These are phyloP conservation scores for Cutaneotrichosporon daszewskae DNA, from an alignment of 1,284 basidiomycete genomes.

Conservation along the genomic window DNA sequence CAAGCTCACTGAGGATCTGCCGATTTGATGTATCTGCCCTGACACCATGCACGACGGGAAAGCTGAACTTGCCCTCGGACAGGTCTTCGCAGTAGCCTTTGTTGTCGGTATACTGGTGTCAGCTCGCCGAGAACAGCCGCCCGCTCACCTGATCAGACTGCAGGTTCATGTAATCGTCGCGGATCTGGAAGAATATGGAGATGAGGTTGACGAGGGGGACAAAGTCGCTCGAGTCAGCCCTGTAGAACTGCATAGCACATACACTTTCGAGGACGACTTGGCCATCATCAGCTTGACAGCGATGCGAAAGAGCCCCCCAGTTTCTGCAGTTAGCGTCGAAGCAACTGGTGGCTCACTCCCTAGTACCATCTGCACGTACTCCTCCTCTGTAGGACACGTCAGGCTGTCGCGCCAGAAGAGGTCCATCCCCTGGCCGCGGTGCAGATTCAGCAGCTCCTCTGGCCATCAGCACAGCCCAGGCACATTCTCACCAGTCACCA, in stretches of 20 bases:
- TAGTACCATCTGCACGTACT: constrained; percentile 94
- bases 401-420: constrained; percentile 90
- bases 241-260: constrained; percentile 26
- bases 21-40: constrained; percentile 66
- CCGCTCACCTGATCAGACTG: constrained; percentile 69
- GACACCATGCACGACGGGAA: constrained; percentile 86
- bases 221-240: constrained; percentile 60
- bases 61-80: constrained; percentile 94
- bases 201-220: constrained; percentile 90
- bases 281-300: constrained; percentile 97
- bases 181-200: constrained; percentile 90
- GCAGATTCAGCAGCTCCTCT: constrained; percentile 84
- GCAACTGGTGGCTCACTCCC: constrained; percentile 61
- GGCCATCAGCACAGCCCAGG: constrained; percentile 1
- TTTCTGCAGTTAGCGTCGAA: constrained; percentile 58
- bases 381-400: constrained; percentile 87
- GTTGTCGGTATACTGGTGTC: constrained; percentile 71
- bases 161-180: constrained; percentile 96
- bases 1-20: constrained; percentile 68
- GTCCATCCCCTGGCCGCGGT: constrained; percentile 93
- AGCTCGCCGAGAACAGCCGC: background rate
- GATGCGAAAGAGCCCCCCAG: constrained; percentile 86
- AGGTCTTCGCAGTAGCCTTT: constrained; percentile 95
- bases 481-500: constrained; percentile 58
- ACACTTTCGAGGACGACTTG: constrained; percentile 57